Percentiles rank a stretch among this genome's conserved stretches.
Evolutionary conservation across 768 basidiomycete genomes (phyloP).

Genomic region (Hortiboletus campestris): DNA sequence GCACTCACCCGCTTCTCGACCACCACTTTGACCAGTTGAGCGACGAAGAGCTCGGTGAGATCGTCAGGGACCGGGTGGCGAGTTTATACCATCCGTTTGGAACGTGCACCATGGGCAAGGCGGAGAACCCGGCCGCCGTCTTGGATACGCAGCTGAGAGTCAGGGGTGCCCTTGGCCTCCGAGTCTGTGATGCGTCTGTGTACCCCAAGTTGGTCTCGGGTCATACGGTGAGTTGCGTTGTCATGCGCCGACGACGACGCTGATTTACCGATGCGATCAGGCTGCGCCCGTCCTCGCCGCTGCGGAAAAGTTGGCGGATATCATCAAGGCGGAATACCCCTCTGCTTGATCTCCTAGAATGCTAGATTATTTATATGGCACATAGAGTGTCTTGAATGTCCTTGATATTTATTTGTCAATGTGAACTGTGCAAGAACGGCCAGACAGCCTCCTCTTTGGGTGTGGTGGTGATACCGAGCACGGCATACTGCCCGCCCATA

Average conservation of each 20-base stretch:
- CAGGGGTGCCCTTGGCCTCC: constrained; percentile 40
- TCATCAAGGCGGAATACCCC: constrained; percentile 28
- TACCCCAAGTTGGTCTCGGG: constrained; percentile 43
- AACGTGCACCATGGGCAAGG: constrained; percentile 36
- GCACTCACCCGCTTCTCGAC: constrained; percentile 33
- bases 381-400: background rate
- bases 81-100: constrained; percentile 46
- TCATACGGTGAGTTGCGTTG: constrained; percentile 39
- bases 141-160: constrained; percentile 44
- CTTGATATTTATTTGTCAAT: background rate
- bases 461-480: constrained; percentile 56
- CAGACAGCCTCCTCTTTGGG: constrained; percentile 21
- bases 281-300: constrained; percentile 30
- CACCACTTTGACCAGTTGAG: constrained; percentile 34
- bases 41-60: constrained; percentile 36
- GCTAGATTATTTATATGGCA: no score
- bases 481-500: constrained; percentile 88
- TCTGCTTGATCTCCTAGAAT: background rate
- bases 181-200: constrained; percentile 48
- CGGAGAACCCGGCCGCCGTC: constrained; percentile 41
- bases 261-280: constrained; percentile 11
- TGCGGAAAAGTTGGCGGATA: constrained; percentile 36
- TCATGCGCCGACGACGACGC: background rate
- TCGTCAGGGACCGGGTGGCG: constrained; percentile 34
- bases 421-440: constrained; percentile 28